These are phyloP conservation scores for Podospora australis DNA, from an alignment of 495 filamentous ascomycete genomes.

Conservation along the genomic window DNA sequence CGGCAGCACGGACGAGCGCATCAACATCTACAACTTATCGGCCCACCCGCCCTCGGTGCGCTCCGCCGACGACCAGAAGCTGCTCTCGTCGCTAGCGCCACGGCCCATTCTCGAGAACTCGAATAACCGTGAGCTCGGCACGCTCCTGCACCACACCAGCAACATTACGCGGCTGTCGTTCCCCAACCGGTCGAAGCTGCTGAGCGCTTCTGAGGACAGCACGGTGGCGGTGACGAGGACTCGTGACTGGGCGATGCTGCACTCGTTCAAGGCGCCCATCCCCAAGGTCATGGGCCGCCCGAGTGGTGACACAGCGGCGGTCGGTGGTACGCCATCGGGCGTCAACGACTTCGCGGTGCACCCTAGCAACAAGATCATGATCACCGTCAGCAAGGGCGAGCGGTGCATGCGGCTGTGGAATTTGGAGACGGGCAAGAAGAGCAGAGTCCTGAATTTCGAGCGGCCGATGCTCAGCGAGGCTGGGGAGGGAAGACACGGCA, in stretches of 20 bases:
- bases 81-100: constrained; percentile 55
- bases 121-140: constrained; percentile 80
- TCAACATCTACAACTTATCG: constrained; percentile 90
- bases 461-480: constrained; percentile 58
- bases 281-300: constrained; percentile 78
- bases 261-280: constrained; percentile 82
- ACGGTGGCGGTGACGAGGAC: constrained; percentile 78
- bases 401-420: constrained; percentile 93
- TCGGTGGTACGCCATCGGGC: constrained; percentile 79
- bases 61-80: constrained; percentile 37
- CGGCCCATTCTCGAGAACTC: constrained; percentile 72
- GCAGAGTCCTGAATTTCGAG: constrained; percentile 80
- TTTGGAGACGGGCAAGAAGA: constrained; percentile 90
- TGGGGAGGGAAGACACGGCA: constrained; percentile 67
- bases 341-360: constrained; percentile 95
- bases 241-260: constrained; percentile 83
- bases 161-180: constrained; percentile 74
- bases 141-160: constrained; percentile 76
- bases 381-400: constrained; percentile 84
- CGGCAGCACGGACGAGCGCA: constrained; percentile 84
- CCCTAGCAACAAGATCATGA: constrained; percentile 91
- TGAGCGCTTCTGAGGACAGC: constrained; percentile 79
- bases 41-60: constrained; percentile 52
- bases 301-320: constrained; percentile 79
- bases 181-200: constrained; percentile 78